Conservation (phyloP, 2,329 filamentous ascomycete species). For the Macrophomina pseudophaseolina region DNA sequence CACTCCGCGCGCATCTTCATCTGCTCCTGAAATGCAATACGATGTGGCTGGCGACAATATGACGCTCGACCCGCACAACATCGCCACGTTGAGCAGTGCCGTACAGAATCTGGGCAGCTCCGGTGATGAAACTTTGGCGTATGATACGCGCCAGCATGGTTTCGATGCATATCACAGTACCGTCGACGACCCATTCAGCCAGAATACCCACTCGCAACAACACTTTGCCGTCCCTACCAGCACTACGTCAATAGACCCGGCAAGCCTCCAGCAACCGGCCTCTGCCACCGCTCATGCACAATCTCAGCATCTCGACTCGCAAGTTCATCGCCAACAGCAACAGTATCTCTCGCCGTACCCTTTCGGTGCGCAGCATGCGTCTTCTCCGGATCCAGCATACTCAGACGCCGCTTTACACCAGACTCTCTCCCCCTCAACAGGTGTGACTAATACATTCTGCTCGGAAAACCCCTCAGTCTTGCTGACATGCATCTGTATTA, state of each 20-base stretch:
- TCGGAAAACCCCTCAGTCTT: not conserved
- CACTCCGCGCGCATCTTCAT: conserved; percentile 4
- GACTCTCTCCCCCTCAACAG: not conserved
- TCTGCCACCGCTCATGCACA: not conserved
- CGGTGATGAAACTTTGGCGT: not conserved
- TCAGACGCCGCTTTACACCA: not conserved
- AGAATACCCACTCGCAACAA: not conserved
- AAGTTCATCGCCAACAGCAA: not conserved
- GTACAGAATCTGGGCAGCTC: conserved; percentile 9
- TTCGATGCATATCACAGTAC: not conserved
- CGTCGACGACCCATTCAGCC: not conserved
- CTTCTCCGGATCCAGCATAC: not conserved
- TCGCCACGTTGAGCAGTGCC: conserved; percentile 15
- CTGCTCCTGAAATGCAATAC: conserved; percentile 7
- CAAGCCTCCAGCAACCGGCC: not conserved
- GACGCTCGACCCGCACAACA: conserved; percentile 17
- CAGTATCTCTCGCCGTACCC: conserved; percentile 13
- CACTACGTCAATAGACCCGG: conserved; percentile 9
- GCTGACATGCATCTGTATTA: not conserved
- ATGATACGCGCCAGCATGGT: not conserved
- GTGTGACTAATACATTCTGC: not conserved
- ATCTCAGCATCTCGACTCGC: not conserved
- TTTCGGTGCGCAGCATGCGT: not conserved
- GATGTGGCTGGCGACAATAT: not conserved
- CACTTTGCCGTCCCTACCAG: not conserved